Base-by-base conservation (phyloP, 768 basidiomycete genomes). In the Boletus insuetus region DNA sequence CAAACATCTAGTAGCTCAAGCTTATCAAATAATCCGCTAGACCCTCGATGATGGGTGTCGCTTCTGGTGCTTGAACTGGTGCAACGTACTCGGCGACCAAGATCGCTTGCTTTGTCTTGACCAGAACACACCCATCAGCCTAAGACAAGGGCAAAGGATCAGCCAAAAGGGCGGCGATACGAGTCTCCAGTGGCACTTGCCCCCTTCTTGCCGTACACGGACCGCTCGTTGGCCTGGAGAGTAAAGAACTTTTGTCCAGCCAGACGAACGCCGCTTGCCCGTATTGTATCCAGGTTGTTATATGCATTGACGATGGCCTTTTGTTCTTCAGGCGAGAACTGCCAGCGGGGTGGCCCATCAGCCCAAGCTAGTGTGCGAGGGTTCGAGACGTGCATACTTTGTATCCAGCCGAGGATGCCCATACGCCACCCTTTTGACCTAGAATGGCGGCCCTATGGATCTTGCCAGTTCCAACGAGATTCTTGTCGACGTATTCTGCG, bases 81-180 rank as follows among this genome's bases (percentile, higher is more conserved):
- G 77, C 74, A 0, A 55, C 55, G 71, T 96, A 98, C 66, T 86
- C 85, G 6, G 83, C 82, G 20, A 97, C 84, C 49, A 98, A 77
- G 53, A 96, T 75, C n/a, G 91, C 92, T 65, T 90, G 87, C 57
- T 80, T 87, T 17, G 92, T 95, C 78, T 89, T 89, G 45, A 89
- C 85, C 55, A 94, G 64, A 31, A 81, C 63, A 37, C 77, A 82
- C 1, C 95, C 94, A 68, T 91, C 83, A 20, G 78, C 79, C 93
- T 95, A 64, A 6, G 22, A 34, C 2, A 14, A 31, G 9, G 17
- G 17, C 32, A 26, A 16, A 16, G n/a, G 5, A 44, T 58, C n/a
- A 60, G 55, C 34, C 38, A 43, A 40, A 34, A 13, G 17, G 24
- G 38, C 8, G 9, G 11, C 10, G 19, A 37, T 2, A n/a, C 12